Base-by-base conservation (phyloP, 148 eudicot species). In the Cornus controversa region DNA sequence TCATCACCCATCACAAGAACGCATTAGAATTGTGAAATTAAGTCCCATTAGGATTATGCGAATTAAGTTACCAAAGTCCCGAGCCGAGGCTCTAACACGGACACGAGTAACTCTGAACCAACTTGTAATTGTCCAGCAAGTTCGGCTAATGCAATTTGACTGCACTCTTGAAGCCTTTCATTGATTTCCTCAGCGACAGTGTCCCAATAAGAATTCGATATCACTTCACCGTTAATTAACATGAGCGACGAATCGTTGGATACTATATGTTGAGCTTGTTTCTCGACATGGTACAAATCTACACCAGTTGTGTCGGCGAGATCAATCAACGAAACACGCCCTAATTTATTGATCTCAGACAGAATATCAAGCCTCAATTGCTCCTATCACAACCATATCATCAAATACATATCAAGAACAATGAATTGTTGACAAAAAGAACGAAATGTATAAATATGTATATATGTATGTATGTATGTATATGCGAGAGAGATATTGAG, bases 81-180 rank as follows among this genome's bases (percentile, higher is more conserved):
- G 66, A 96, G 83, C 45, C 98, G 89, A 18, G 95, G 91, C 84
- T 90, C 97, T 73, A 96, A 80, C 78, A 93, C 77, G 5, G 91
- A 86, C 60, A 93, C 86, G 34, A 92, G 54, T 73, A 94, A 75
- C 85, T 96, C 98, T 0, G 95, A 93, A 40, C 97, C 95, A 28
- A 96, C 95, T 92, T 93, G 99, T 29, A 88, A 73, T 71, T 96
- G 98, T 0, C 88, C 93, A 25, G 99, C 99, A 60, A 96, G 84
- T 74, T 96, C 99, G 37, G 99, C 99, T 79, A 96, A 71, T 2
- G 95, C 91, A 86, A 96, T 91, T 75, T 96, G 99, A 85, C 98
- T 96, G 84, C 98, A 91, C 79, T 90, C 99, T 79, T 96, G 99
- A 74, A 96, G 97, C 50, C 99, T 86, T 58, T 96, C 99, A 70